Conservation (phyloP, 176 grass and related monocot species). For the Chloris gayana region DNA sequence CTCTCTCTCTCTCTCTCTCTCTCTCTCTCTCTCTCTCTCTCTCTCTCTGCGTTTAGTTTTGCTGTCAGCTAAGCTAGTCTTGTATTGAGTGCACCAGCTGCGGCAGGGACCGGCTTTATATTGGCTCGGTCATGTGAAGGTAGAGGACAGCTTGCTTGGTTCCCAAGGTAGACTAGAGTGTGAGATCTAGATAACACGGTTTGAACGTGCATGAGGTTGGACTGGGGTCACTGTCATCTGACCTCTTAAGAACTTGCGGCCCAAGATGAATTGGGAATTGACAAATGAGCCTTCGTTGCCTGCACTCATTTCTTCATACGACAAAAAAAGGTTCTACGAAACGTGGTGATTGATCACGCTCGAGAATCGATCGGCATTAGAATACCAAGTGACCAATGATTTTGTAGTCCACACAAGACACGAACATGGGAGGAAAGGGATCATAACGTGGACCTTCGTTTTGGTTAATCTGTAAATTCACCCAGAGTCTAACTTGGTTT, state of each 20-base stretch:
- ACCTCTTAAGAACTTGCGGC: neutral
- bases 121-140: neutral
- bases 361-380: neutral
- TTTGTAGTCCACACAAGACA: neutral
- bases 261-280: neutral
- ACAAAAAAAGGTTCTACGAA: neutral
- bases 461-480: neutral
- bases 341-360: neutral
- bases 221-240: neutral
- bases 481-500: no score
- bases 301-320: neutral
- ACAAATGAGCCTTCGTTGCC: neutral
- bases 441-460: neutral
- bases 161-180: neutral
- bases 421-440: neutral
- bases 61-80: no score
- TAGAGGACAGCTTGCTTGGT: neutral
- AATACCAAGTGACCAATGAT: neutral
- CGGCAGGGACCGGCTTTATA: neutral
- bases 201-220: neutral
- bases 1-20: no score
- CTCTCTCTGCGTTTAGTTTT: no score
- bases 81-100: neutral
- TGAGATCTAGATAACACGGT: neutral
- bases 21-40: no score